Percentiles rank a stretch among this genome's conserved stretches.
These are phyloP conservation scores for Halteria grandinella DNA, from an alignment of 73 alveolate species.

Conservation along the genomic window DNA sequence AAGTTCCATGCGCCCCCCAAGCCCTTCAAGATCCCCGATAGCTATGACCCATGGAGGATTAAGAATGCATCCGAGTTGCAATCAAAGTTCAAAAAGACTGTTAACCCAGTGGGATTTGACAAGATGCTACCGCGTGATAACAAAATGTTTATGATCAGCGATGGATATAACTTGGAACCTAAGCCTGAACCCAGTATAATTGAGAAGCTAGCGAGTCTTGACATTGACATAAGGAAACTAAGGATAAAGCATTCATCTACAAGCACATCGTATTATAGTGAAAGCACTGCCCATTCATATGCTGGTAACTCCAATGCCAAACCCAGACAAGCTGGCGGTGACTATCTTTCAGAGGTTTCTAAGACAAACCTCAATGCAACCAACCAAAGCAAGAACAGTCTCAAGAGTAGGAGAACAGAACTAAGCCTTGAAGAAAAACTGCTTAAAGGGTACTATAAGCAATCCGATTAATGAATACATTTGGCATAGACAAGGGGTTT, in stretches of 20 bases:
- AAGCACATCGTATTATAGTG: too few species aligned
- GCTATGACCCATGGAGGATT: constrained; percentile 4
- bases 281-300: too few species aligned
- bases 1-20: not conserved
- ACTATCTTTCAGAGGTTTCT: too few species aligned
- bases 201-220: constrained; percentile 16
- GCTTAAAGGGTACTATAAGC: too few species aligned
- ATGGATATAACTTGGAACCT: constrained; percentile 15
- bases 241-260: not conserved
- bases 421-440: too few species aligned
- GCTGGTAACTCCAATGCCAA: too few species aligned
- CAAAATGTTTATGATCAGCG: constrained; percentile 42
- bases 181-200: constrained; percentile 40
- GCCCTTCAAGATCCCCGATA: constrained; percentile 7
- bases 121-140: constrained; percentile 45
- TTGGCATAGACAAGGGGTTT: too few species aligned
- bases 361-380: too few species aligned
- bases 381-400: too few species aligned
- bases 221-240: not conserved
- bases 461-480: too few species aligned
- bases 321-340: too few species aligned
- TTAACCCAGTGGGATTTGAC: constrained; percentile 23
- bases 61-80: constrained; percentile 2
- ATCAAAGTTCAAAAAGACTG: constrained; percentile 9
- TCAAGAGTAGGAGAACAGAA: too few species aligned